These are phyloP conservation scores for Hypericum androsaemum DNA, from an alignment of 345 rosid genomes.

Conservation along the genomic window DNA sequence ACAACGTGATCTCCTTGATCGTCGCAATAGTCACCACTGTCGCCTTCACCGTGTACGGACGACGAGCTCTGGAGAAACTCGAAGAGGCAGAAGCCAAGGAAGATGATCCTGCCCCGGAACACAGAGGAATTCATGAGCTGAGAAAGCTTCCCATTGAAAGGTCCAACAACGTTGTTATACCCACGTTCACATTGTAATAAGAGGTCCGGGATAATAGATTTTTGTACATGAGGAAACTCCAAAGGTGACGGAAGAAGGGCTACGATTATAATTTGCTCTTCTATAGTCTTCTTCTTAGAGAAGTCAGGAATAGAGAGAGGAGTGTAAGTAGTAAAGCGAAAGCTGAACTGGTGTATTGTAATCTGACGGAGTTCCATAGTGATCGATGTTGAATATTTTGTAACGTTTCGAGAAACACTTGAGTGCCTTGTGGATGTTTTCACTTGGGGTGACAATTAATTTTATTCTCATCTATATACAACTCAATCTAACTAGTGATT, in stretches of 20 bases:
- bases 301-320: too few relatives aligned
- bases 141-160: conserved; percentile 30
- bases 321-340: too few relatives aligned
- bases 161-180: not conserved
- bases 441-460: too few relatives aligned
- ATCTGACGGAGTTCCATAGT: too few relatives aligned
- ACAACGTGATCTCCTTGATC: conserved; percentile 53
- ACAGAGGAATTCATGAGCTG: conserved; percentile 29
- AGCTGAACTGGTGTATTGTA: too few relatives aligned
- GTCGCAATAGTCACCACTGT: conserved; percentile 49
- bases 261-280: not conserved
- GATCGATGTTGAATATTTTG: too few relatives aligned
- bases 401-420: too few relatives aligned
- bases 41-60: conserved; percentile 62
- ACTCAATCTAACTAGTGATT: too few relatives aligned
- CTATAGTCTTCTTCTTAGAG: too few relatives aligned
- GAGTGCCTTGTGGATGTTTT: too few relatives aligned
- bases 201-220: not conserved
- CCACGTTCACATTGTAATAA: not conserved
- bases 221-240: conserved; percentile 15
- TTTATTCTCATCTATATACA: too few relatives aligned
- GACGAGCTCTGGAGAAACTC: conserved; percentile 42
- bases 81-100: conserved; percentile 29
- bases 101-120: conserved; percentile 16
- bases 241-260: too few relatives aligned